Conservation (phyloP, 192 early-diverging fungal species). For the Pilaira anomala region DNA sequence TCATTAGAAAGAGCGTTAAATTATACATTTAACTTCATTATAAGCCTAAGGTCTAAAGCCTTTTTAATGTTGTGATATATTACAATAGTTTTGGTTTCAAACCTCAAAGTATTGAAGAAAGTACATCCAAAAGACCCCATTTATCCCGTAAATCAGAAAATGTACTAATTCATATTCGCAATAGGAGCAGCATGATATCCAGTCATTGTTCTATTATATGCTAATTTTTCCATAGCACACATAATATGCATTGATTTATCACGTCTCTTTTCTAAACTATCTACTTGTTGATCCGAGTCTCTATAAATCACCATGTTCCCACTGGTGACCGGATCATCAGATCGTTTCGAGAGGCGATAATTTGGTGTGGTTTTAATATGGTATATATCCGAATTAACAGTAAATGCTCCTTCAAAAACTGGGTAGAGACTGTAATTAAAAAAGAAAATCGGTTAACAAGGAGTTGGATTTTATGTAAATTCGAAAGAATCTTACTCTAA, state of each 20-base stretch:
- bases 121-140: neutral
- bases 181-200: too few species aligned
- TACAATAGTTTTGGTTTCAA: too few species aligned
- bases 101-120: too few species aligned
- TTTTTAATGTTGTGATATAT: too few species aligned
- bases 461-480: neutral
- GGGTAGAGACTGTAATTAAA: constrained; percentile 15
- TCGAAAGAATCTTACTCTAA: constrained; percentile 20
- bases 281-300: constrained; percentile 26
- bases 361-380: constrained; percentile 40
- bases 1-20: too few species aligned
- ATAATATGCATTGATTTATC: neutral
- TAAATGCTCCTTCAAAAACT: constrained; percentile 63
- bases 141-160: neutral
- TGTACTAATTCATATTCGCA: neutral
- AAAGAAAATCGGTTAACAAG: neutral
- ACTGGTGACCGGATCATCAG: constrained; percentile 43
- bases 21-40: too few species aligned
- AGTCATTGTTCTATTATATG: constrained; percentile 17
- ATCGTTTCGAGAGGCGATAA: constrained; percentile 51
- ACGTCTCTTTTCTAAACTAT: neutral
- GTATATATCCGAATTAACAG: constrained; percentile 43
- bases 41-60: too few species aligned
- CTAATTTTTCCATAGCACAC: constrained; percentile 17
- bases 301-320: constrained; percentile 31